Base-by-base conservation (phyloP, 2,329 filamentous ascomycete genomes). In the Zymoseptoria brevis region DNA sequence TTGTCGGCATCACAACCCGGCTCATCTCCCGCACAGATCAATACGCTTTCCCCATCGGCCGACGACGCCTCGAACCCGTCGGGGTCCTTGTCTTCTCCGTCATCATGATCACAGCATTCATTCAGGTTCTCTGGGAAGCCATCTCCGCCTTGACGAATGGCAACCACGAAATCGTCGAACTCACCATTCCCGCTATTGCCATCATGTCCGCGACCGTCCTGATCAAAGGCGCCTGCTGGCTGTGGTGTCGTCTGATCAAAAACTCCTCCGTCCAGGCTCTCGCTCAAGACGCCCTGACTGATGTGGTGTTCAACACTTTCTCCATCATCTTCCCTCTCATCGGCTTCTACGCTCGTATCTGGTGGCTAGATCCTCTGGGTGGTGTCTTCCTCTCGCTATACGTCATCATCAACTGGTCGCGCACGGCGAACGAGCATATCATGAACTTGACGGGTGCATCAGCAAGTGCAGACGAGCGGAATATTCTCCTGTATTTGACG, bases 271-370 rank as follows among this genome's bases (percentile, higher is more conserved):
- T 96, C 4, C 89, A 92, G 71, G 90, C 90, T 1, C 77, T 96
- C 65, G 84, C 84, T 0, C 83, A 86, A 66, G 84, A 87, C 63
- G 84, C 84, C 11, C 79, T 83, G 74, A 81, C 89, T 0, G 89
- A 96, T 69, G 88, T 96, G 26, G 85, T 96, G 30, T 96, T 96
- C 81, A 96, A 96, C 75, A 84, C 84, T 0, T 93, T 94, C 68
- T 91, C 88, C 64, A 94, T 96, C 69, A 80, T 94, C 22, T 96
- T 96, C 70, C 91, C 91, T 1, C 83, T 95, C 8, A 57, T 89
- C 57, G 89, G 89, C 22, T 92, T 83, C 75, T 92, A 88, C 67
- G 80, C 82, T n/a, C 77, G 79, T 13, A 79, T 92, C 57, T 94
- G 90, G 90, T 95, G 88, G 87, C 81, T 94, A 26, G 90, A 95